Conservation (phyloP, 768 basidiomycete species). For the Cytidiella melzeri region DNA sequence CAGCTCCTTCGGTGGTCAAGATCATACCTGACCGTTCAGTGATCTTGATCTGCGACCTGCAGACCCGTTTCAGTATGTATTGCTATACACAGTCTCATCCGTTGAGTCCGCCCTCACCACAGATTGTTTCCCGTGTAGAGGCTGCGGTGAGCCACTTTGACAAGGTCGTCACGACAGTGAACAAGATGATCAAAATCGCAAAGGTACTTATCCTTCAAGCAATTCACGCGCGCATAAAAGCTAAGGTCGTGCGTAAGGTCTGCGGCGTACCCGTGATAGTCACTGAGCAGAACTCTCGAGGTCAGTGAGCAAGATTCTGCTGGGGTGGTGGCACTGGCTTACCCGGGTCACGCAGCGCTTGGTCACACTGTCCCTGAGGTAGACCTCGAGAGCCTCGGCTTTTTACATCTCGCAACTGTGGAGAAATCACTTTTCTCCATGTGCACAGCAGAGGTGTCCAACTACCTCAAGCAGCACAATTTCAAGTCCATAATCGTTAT, state of each 20-base stretch:
- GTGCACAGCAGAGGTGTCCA: conserved; percentile 61
- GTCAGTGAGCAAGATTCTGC: conserved; percentile 31
- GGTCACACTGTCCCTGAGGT: conserved; percentile 65
- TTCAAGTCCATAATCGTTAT: conserved; percentile 66
- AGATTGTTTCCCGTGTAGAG: conserved; percentile 19
- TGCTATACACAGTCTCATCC: not conserved
- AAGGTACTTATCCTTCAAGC: conserved; percentile 43
- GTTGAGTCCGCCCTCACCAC: too few relatives aligned
- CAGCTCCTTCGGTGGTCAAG: conserved; percentile 22
- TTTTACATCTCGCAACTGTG: conserved; percentile 53
- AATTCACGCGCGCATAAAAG: not conserved
- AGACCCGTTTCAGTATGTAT: conserved; percentile 62
- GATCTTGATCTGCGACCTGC: conserved; percentile 83
- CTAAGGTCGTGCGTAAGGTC: too few relatives aligned
- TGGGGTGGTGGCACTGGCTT: not conserved
- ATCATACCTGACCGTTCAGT: conserved; percentile 38
- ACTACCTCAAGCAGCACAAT: conserved; percentile 39
- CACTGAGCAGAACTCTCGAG: conserved; percentile 81
- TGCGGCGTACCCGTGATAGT: conserved; percentile 66
- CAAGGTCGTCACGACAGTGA: conserved; percentile 58
- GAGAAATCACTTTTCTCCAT: conserved; percentile 86
- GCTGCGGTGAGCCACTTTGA: conserved; percentile 65
- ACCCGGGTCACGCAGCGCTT: conserved; percentile 41
- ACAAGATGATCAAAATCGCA: conserved; percentile 73
- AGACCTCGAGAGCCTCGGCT: conserved; percentile 44